Evolutionary conservation across 169 alveolate genomes (phyloP).

Genomic region (Cryptosporidium sp.): DNA sequence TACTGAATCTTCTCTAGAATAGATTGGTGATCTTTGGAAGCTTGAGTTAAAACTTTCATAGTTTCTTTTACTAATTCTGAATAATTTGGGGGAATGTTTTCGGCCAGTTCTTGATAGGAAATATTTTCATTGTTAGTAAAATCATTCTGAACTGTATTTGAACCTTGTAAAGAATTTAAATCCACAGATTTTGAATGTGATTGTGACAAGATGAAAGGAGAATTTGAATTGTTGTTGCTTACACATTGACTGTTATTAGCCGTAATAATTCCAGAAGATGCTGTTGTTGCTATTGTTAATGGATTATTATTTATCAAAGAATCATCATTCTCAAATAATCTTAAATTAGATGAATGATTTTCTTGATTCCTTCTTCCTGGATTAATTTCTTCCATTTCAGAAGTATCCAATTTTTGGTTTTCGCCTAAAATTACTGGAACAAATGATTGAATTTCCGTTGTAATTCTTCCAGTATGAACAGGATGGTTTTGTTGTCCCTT

Average conservation of each 20-base stretch:
- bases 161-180: background rate
- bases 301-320: background rate
- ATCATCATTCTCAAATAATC: background rate
- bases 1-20: slow-evolving; percentile 20
- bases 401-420: background rate
- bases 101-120: background rate
- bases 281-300: slow-evolving; percentile 8
- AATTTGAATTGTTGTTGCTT: slow-evolving; percentile 53
- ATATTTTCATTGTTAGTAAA: background rate
- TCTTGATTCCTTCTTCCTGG: slow-evolving; percentile 7
- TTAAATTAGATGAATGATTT: background rate
- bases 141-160: background rate
- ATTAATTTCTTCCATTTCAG: background rate
- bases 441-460: background rate
- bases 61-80: slow-evolving; percentile 42
- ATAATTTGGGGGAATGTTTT: slow-evolving; percentile 24
- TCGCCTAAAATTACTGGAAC: background rate
- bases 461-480: background rate
- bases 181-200: background rate
- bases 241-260: slow-evolving; percentile 22
- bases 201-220: slow-evolving; percentile 9
- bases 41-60: slow-evolving; percentile 21
- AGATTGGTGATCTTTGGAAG: slow-evolving; percentile 45
- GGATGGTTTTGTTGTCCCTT: background rate
- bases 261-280: slow-evolving; percentile 31